Evolutionary conservation across 352 stramenopile genomes (phyloP), one percentile per base, ranked within the genome.

Genomic region (Pythium pyrilobum): DNA sequence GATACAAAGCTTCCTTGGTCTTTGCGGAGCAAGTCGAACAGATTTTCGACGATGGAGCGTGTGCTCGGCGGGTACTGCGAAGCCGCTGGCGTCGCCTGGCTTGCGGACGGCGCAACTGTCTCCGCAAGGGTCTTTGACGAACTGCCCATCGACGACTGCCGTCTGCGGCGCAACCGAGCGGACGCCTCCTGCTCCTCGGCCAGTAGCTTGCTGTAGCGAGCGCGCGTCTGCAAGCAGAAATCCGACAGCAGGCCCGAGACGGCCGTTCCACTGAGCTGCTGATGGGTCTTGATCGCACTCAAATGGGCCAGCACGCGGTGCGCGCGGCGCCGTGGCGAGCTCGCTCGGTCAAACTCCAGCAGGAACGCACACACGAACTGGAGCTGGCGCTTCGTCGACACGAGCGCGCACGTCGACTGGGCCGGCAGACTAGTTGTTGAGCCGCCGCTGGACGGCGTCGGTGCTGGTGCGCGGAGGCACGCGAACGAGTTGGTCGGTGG

Each of bases 301-400:
- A 78, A 33, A 45, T 78, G 69, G 1, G 61, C 52, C 4, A 59
- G 33, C 13, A 75, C 59, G 32, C 75, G 66, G 6, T 59, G 24
- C 2, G 63, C 44, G 38, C 12, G 50, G 24, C 40, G 41, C 12
- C 25, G 20, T n/a, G 21, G 42, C 20, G 38, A 38, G 7, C 52
- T 46, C 23, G 46, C 51, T 5, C 64, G 66, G 33, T 75, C 66
- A 33, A 66, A 69, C 33, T 75, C 69, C 11, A 68, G 32, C 8
- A 75, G 32, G 52, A 73, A 78, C 39, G 64, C 58, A 46, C 62
- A 72, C 4, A 77, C 40, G 40, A 72, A 72, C 46, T 72, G 66
- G 31, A 77, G 45, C 1, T 77, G 65, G 2, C 66, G 66, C 46
- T 77, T 72, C 11, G 25, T 70, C 0, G 52, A 52, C 5, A 75